Evolutionary conservation across 2,329 filamentous ascomycete genomes (phyloP), one percentile per base, ranked within the genome.

Genomic region (Myrmaecium sp.): DNA sequence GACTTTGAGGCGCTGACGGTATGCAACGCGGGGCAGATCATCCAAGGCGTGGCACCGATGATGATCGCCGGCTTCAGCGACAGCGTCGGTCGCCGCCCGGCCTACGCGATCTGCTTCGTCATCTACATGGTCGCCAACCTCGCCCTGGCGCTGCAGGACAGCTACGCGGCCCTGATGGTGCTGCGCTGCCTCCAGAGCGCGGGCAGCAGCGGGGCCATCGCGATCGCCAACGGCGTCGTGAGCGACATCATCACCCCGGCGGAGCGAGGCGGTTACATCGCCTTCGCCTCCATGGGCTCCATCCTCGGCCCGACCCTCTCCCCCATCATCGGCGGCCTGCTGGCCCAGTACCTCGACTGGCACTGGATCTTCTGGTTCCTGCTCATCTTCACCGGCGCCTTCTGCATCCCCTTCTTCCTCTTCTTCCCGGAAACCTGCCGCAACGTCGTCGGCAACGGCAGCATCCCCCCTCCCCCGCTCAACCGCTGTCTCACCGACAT

Each of bases 231-330:
- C 33, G 79, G 72, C 2, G 69, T 82, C 2, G 66, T 84, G 9
- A 72, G 74, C 1, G 80, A 89, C 39, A 62, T 83, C 4, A 63
- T 72, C 0, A 69, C 74, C 0, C 70, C 65, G 23, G 62, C 67
- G 0, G 75, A 86, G 45, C 58, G 80, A 37, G 80, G 79, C 3
- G 66, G 63, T 30, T 84, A 78, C 41, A 74, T 84, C 55, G 76
- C 69, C 26, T 64, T 72, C 32, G 66, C 71, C n/a, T 62, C 17
- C 60, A 59, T 4, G 70, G 65, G 10, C 55, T 28, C 65, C 28
- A 67, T 72, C 20, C 27, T 60, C 8, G 57, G 51, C 1, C 55
- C 55, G 1, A 43, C 57, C 4, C 41, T 77, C 5, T 55, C 66
- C 0, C 72, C 74, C 0, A 60, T 75, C 1, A 52, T 79, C 3